Evolutionary conservation across 352 stramenopile species (phyloP).

Genomic region (Aphanomyces stellatus): DNA sequence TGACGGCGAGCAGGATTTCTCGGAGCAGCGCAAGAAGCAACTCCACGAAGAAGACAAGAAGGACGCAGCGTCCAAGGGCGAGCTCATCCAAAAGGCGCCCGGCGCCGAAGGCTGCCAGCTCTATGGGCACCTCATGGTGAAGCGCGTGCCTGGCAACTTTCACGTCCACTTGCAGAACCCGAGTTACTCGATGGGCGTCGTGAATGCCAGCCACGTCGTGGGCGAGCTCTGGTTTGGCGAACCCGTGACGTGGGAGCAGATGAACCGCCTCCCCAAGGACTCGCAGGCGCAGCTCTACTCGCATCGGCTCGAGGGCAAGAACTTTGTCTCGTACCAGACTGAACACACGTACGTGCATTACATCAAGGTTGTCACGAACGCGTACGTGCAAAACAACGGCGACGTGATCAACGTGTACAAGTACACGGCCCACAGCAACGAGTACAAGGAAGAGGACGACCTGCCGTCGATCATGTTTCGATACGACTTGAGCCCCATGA

Average conservation of each 20-base stretch:
- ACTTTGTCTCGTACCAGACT: slow-evolving; percentile 87
- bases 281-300: slow-evolving; percentile 89
- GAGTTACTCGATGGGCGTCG: slow-evolving; percentile 82
- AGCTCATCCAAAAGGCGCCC: slow-evolving; percentile 45
- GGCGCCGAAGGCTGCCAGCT: slow-evolving; percentile 71
- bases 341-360: slow-evolving; percentile 98
- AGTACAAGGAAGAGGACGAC: slow-evolving; percentile 82
- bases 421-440: slow-evolving; percentile 85
- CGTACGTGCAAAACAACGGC: slow-evolving; percentile 65
- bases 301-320: slow-evolving; percentile 87
- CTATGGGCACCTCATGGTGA: slow-evolving; percentile 73
- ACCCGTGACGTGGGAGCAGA: slow-evolving; percentile 36
- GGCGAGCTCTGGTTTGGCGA: slow-evolving; percentile 96
- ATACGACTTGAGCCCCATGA: slow-evolving; percentile 87
- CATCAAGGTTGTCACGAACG: slow-evolving; percentile 96
- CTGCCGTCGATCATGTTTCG: slow-evolving; percentile 87
- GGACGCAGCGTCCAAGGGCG: slow-evolving; percentile 43
- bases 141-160: slow-evolving; percentile 96
- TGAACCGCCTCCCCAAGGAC: slow-evolving; percentile 77
- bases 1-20: slow-evolving; percentile 54
- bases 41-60: slow-evolving; percentile 92
- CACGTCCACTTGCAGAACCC: slow-evolving; percentile 97
- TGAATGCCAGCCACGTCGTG: slow-evolving; percentile 94
- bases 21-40: slow-evolving; percentile 86
- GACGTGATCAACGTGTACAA: slow-evolving; percentile 73